phyloP scores from a whole-genome alignment of 169 alveolate genomes.

The Sarcocystis neurona region DNA sequence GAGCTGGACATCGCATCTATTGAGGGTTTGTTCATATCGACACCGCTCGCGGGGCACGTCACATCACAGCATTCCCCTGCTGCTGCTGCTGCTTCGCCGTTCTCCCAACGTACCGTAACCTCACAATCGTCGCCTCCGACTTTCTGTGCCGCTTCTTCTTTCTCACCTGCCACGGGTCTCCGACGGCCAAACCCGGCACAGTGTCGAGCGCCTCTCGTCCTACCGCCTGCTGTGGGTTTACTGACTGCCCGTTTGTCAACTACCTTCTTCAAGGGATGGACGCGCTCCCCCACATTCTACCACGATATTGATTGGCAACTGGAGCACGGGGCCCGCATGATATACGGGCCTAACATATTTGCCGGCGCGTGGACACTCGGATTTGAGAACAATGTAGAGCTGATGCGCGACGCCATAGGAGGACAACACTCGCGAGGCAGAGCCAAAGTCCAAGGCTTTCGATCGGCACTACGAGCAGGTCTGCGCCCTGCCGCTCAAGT shows the following conservation, averaged over 20 bases:
- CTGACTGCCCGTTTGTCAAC: constrained; percentile 57
- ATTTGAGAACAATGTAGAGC: constrained; percentile 28
- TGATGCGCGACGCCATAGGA: constrained; percentile 27
- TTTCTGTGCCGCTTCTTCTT: too few species aligned
- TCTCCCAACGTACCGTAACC: too few species aligned
- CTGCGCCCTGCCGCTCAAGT: constrained; percentile 22
- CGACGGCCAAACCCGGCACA: too few species aligned
- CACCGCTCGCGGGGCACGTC: too few species aligned
- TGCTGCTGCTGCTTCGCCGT: too few species aligned
- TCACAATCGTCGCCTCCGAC: too few species aligned
- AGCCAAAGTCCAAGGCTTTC: constrained; percentile 50
- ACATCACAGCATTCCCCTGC: too few species aligned
- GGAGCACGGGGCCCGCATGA: constrained; percentile 44
- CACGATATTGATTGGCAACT: constrained; percentile 28
- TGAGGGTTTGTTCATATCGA: too few species aligned
- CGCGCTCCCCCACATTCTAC: constrained; percentile 55
- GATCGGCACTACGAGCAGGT: constrained; percentile 37
- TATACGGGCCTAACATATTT: constrained; percentile 39
- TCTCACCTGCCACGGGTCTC: too few species aligned
- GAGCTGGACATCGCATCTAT: too few species aligned
- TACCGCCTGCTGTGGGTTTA: constrained; percentile 49
- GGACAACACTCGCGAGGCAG: constrained; percentile 57
- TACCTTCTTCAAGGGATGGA: not conserved
- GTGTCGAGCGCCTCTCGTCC: not conserved
- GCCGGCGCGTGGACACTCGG: constrained; percentile 45